Conservation (phyloP, 139 green algal species). For the Eudorina sp. region DNA sequence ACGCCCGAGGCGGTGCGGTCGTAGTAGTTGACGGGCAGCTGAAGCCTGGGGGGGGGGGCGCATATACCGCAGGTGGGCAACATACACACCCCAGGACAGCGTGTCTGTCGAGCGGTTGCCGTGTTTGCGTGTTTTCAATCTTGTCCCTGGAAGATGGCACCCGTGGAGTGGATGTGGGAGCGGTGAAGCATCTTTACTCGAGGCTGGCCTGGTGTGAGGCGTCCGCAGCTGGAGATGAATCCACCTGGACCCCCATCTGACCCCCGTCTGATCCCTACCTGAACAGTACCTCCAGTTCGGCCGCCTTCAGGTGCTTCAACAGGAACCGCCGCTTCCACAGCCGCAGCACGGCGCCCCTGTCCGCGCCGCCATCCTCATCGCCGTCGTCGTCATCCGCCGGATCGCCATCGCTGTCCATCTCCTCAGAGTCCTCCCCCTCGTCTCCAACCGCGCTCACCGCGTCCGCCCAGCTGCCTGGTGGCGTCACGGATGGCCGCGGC, state of each 20-base stretch:
- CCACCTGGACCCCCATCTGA: no score
- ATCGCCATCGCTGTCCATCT: not conserved
- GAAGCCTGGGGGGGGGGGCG: slow-evolving; percentile 44
- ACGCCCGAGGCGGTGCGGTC: slow-evolving; percentile 6
- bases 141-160: no score
- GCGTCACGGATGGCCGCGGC: not conserved
- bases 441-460: not conserved
- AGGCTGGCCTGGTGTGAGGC: no score
- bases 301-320: slow-evolving; percentile 13
- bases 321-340: not conserved
- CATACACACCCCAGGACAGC: no score
- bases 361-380: not conserved
- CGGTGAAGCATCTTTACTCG: no score
- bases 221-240: no score
- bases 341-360: not conserved
- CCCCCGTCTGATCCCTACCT: not conserved
- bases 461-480: not conserved
- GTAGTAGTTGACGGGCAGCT: slow-evolving; percentile 69
- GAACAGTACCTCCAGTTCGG: slow-evolving; percentile 17
- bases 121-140: no score
- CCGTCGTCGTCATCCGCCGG: not conserved
- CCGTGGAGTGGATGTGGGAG: no score
- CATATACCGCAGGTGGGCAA: no score
- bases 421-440: not conserved
- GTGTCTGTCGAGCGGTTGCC: no score